phyloP scores from a whole-genome alignment of 495 filamentous ascomycete species.

The Neurospora sp. region DNA sequence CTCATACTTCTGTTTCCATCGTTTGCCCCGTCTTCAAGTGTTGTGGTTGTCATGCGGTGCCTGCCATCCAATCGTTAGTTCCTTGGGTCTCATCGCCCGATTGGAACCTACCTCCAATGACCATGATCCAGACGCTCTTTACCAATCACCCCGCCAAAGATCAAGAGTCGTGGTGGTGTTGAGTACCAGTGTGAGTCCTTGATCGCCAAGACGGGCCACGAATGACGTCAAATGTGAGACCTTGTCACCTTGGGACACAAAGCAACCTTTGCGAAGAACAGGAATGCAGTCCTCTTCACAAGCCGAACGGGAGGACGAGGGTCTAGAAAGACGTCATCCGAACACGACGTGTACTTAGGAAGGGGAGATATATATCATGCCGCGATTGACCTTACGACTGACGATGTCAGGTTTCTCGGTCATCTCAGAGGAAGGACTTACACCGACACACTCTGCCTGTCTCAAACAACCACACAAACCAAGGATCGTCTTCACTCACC shows the following conservation, averaged over 20 bases:
- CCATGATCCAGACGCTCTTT: not conserved
- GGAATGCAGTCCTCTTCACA: not conserved
- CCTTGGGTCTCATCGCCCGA: not conserved
- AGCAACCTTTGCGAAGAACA: not conserved
- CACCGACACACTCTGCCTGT: too few species aligned
- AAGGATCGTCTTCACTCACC: too few species aligned
- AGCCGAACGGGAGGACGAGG: not conserved
- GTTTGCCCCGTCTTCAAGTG: not conserved
- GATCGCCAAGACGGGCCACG: not conserved
- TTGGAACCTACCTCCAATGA: not conserved
- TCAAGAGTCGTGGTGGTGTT: not conserved
- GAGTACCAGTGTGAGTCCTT: not conserved
- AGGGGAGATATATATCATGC: not conserved
- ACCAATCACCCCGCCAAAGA: not conserved
- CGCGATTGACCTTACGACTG: too few species aligned
- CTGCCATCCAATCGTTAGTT: not conserved
- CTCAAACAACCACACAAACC: too few species aligned
- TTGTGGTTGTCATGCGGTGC: not conserved
- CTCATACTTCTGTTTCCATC: not conserved
- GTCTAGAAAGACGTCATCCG: not conserved
- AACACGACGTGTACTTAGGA: not conserved
- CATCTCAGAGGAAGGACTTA: too few species aligned
- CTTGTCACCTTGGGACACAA: not conserved
- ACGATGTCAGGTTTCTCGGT: too few species aligned
- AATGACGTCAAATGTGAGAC: not conserved